Base-by-base conservation (phyloP, 78 protist genomes). In the Dictyostelium purpureum region DNA sequence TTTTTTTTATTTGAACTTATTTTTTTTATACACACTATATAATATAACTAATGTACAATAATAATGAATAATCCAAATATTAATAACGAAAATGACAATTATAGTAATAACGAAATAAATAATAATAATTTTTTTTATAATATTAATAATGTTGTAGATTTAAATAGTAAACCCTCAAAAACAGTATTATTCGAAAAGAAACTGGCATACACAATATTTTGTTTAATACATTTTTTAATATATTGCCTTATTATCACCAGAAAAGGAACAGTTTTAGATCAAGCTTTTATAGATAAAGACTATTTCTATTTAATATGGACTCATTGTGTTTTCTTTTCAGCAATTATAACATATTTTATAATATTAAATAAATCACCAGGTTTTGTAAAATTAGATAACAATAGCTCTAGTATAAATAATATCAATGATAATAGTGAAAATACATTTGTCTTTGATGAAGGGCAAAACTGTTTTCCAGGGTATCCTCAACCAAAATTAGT, bases 281-380 rank as follows among this genome's bases (percentile, higher is more conserved):
- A 37, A 71, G 78, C 78, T 5, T 43, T 71, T 33, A 71, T n/a
- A 43, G 78, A 71, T 1, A 38, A 43, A 2, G 78, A 71, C 16
- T 71, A 71, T 26, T 43, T 71, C 26, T 71, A 71, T 40, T 24
- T 71, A 43, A 45, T 71, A n/a, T 71, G 78, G 78, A 71, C 78
- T 26, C 78, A 71, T 43, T 71, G 54, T 16, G 21, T 71, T 11
- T 71, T 71, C 26, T 21, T 71, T 21, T 24, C 28, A 2, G 37
- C 78, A 6, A 21, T 71, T 43, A 47, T 49, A 24, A 24, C 51
- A 14, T 71, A 71, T 26, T 71, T 38, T 12, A 33, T 63, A 63
- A 26, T 71, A 11, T 38, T 59, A 21, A 37, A 37, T 14, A 71
- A 26, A 45, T 10, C 26, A 26, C 78, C 78, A 43, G 78, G 78